Percentiles rank a stretch among this genome's conserved stretches.
These are phyloP conservation scores for Colletotrichum limetticola DNA, from an alignment of 2,329 filamentous ascomycete species.

Conservation along the genomic window DNA sequence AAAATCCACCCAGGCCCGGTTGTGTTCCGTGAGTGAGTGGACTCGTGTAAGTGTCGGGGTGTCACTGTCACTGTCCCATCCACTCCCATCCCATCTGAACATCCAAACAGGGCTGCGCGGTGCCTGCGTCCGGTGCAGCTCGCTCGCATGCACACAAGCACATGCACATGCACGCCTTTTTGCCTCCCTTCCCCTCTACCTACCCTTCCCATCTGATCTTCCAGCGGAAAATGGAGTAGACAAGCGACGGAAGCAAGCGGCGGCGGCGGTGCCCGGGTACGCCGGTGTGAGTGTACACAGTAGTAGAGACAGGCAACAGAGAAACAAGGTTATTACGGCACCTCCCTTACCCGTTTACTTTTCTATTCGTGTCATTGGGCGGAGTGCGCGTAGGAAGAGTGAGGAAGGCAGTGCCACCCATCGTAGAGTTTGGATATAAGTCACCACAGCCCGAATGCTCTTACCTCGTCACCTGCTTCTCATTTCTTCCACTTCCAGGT, in stretches of 20 bases:
- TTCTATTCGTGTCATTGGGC: neutral
- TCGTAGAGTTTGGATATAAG: conserved; percentile 18
- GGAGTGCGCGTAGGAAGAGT: neutral
- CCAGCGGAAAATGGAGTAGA: neutral
- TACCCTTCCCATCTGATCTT: conserved; percentile 17
- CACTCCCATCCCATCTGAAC: neutral
- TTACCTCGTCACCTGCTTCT: neutral
- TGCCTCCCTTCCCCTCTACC: neutral
- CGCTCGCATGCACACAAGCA: neutral
- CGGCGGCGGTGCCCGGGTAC: neutral
- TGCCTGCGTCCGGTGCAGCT: neutral
- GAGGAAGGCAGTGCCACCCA: conserved; percentile 15
- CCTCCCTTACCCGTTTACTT: neutral
- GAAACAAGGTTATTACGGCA: conserved; percentile 17
- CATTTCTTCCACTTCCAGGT: neutral
- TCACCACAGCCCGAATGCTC: conserved; percentile 7
- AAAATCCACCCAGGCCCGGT: too few species aligned
- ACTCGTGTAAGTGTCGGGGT: neutral
- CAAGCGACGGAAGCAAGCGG: neutral
- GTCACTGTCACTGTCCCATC: neutral
- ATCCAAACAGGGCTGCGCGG: neutral
- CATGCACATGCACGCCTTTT: neutral
- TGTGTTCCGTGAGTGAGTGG: neutral
- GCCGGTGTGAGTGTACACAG: neutral
- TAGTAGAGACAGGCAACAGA: neutral